Base-by-base conservation (phyloP, 2,329 filamentous ascomycete genomes). In the Talaromyces sp. region DNA sequence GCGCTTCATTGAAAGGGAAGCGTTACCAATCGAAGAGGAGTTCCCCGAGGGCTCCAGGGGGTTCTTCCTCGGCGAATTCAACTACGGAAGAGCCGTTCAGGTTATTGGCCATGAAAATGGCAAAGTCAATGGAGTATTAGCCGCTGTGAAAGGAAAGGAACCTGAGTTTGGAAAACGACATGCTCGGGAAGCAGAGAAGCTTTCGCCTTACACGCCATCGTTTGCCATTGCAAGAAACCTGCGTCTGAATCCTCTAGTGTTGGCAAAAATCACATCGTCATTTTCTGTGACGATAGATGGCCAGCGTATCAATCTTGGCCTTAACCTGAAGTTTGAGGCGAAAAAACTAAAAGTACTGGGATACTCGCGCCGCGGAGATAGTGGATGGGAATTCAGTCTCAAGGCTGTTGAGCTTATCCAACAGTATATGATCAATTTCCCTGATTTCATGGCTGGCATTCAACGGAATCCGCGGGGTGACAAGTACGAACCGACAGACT, bases 271-370 rank as follows among this genome's bases (percentile, higher is more conserved):
- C 69, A 98, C 95, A 0, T 96, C 95, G 1, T 93, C 94, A 0
- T 98, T 96, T 75, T 90, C 89, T 60, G 90, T 99, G 61, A 86
- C 87, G 18, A 87, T 94, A 4, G 91, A 91, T 61, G 92, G 90
- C 30, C 81, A 92, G 62, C 90, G 91, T 68, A 83, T 96, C 65
- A 99, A 99, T 69, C 81, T 99, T 28, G 95, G 95, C 0, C 82
- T 99, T 64, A 99, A 99, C 71, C 83, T 99, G 67, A 99, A 99
- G 75, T 99, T 99, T 63, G 95, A 99, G 73, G 91, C 87, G 2
- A 94, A 91, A 78, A 96, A 97, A 77, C 84, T 93, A 68, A 99
- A 99, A 79, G 95, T 99, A 6, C 79, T 99, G 34, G 95, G 95
- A 0, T 99, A 97, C 76, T 96, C 94, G 28, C 89, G 92, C 68